Base-by-base conservation (phyloP, 345 rosid genomes). In the Citrus mangshanensis region DNA sequence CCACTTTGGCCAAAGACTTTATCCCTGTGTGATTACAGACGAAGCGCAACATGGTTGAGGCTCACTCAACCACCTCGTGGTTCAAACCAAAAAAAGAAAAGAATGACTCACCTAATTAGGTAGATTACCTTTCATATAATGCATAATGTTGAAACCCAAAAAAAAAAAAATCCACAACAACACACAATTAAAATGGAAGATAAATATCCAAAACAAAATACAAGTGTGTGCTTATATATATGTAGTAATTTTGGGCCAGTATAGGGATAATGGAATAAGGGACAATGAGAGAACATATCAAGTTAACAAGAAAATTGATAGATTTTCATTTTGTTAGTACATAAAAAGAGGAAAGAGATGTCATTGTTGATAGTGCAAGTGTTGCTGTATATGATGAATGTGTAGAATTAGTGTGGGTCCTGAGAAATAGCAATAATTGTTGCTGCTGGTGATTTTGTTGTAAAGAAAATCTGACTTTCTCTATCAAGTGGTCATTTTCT, bases 371-470 rank as follows among this genome's bases (percentile, higher is more conserved):
- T 66, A 74, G 78, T 3, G 51, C 51, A 13, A 51, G 5, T 24
- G 58, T 79, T 61, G 55, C 19, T 14, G 25, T 69, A 71, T 35
- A 62, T 10, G 42, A 67, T 14, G 42, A 74, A 81, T 78, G 21
- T 10, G 49, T 1, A 49, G 24, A 70, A 25, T 64, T 6, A 9
- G 68, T 78, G 87, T 46, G 51, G 88, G 88, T 75, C 86, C 85
- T 56, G 59, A 32, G 24, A 16, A 75, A 22, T 21, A 7, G 54
- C 84, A 85, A 85, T 87, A 77, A 87, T 85, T 82, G 83, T 63
- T 9, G 12, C 22, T 80, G 71, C 46, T 73, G 73, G 22, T 81
- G 77, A 65, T 81, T 56, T 69, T 76, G 72, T 55, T 38, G 82
- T 7, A 34, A 78, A 28, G 35, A 40, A 80, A 80, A 71, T 84